Conservation (phyloP, 2,329 filamentous ascomycete species). For the Knoxdaviesia capensis region DNA sequence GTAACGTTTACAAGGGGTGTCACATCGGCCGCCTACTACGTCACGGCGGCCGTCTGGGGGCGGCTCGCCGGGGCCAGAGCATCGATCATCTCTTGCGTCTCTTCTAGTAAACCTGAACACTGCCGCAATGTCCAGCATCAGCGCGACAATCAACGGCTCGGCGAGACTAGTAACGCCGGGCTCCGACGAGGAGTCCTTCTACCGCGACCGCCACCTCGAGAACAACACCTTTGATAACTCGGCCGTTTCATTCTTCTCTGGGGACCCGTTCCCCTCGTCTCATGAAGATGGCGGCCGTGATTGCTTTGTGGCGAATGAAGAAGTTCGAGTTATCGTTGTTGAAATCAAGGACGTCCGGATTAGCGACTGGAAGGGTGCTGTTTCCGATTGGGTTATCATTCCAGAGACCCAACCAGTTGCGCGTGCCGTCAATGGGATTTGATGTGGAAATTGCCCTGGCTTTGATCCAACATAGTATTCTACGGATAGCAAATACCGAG, state of each 20-base stretch:
- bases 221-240: constrained; percentile 73
- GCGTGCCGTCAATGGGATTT: too few species aligned
- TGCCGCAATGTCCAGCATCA: constrained; percentile 70
- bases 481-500: too few species aligned
- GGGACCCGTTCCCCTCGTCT: constrained; percentile 6
- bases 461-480: too few species aligned
- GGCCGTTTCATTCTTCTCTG: constrained; percentile 11
- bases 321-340: constrained; percentile 75
- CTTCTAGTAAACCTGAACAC: constrained; percentile 84
- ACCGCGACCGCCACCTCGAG: constrained; percentile 62
- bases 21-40: constrained; percentile 67
- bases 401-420: too few species aligned
- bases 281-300: constrained; percentile 31
- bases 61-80: constrained; percentile 43
- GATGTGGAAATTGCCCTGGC: too few species aligned
- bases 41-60: constrained; percentile 29
- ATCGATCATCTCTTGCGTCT: constrained; percentile 56
- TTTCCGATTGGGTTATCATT: constrained; percentile 51
- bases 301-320: constrained; percentile 59
- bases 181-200: constrained; percentile 69
- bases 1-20: constrained; percentile 40
- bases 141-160: constrained; percentile 79
- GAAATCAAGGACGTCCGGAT: constrained; percentile 69
- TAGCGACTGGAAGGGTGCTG: constrained; percentile 87
- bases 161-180: constrained; percentile 54